Base-by-base conservation (phyloP, 805 yeast genomes). In the Hyphopichia homilentoma region DNA sequence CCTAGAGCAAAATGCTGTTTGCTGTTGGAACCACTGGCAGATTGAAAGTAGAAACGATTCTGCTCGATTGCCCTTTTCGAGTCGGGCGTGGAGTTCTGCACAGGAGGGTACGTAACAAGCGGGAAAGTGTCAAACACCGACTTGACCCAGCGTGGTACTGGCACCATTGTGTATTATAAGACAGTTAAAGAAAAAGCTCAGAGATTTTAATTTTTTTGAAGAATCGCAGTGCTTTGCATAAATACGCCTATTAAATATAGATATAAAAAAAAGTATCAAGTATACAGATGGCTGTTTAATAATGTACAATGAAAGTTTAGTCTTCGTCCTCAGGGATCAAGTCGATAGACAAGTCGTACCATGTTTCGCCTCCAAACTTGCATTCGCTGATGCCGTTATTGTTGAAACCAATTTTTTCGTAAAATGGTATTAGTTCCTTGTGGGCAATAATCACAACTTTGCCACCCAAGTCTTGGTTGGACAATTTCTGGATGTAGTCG, bases 401-500 rank as follows among this genome's bases (percentile, higher is more conserved):
- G 38, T 68, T 63, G 59, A 90, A 93, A 0, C 96, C 97, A 23
- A 87, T 70, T 45, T 81, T 76, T 48, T 78, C 80, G 62, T 90
- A 90, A 57, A 89, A 89, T 14, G 83, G 81, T 13, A 80, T 61
- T 48, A 87, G 68, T 16, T 70, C 65, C 29, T 77, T 73, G 49
- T 84, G 87, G 19, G 88, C 84, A 38, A 90, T 72, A 20, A 90
- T 67, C 5, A 79, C 75, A 31, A 90, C 79, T 48, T 77, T 73
- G 46, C 79, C 84, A 28, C 93, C 96, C 40, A 87, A 79, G 45
- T 80, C 86, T 54, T 88, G 95, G 54, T 87, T 87, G 30, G 86
- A 77, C 57, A 90, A 65, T 52, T 90, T 85, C 58, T 93, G 97
- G 40, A 89, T 74, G 61, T 85, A 93, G 60, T 90, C 98, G 45